Evolutionary conservation across 2,329 filamentous ascomycete genomes (phyloP), one percentile per base, ranked within the genome.

Genomic region (Corynespora cassiicola): DNA sequence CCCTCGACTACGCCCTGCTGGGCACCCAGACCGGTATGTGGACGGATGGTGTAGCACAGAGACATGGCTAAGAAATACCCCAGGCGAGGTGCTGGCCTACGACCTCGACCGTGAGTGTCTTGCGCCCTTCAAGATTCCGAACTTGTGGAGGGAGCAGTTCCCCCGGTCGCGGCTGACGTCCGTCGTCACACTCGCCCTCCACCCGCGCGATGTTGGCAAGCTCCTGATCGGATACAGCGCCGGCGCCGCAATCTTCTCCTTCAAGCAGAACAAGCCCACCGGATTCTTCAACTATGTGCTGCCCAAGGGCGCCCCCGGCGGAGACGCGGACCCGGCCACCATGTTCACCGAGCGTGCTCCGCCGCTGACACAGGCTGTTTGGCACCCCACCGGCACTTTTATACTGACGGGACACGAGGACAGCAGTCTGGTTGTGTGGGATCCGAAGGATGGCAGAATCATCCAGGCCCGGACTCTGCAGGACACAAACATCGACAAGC

Each of bases 351-450:
- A 80, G 42, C 82, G 91, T 33, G 82, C 78, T 54, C 94, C 92
- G 10, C 81, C 79, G 41, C 70, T 97, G 45, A 89, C 85, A 1
- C 88, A 95, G 54, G 91, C 90, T 1, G 68, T 92, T 11, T 99
- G 92, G 91, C 94, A 99, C 71, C 94, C 94, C 0, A 95, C 89
- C 1, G 94, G 91, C 0, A 95, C 89, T 0, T 96, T 96, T 58
- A 73, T 96, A 23, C 65, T 94, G 51, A 95, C 90, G 0, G 88
- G 85, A 1, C 88, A 96, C 61, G 90, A 96, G 39, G 94, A 99
- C 63, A 86, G 87, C 21, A 96, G 89, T 54, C 74, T 99, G 30
- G 92, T 95, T 0, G 87, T 97, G 53, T 99, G 92, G 91, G 94
- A 99, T 66, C 76, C 87, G 1, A 95, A 90, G 57, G 92, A 97